These are phyloP conservation scores for Globisporangium canariense DNA, from an alignment of 352 stramenopile genomes.

Conservation along the genomic window DNA sequence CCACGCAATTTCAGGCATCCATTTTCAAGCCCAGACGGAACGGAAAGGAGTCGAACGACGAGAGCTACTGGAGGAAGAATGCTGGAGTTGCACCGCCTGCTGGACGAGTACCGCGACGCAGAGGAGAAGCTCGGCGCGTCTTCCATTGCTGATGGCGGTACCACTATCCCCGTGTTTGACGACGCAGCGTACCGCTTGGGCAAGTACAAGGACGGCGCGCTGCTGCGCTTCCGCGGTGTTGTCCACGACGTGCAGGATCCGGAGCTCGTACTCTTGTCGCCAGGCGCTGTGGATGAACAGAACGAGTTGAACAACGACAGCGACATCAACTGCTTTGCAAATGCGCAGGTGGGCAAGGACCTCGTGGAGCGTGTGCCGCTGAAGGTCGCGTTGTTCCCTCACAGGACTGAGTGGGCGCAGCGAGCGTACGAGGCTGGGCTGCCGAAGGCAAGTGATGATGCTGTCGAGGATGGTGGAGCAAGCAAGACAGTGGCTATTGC, in stretches of 20 bases:
- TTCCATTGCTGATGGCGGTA: background rate
- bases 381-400: conserved; percentile 57
- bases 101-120: conserved; percentile 12
- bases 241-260: conserved; percentile 73
- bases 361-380: conserved; percentile 65
- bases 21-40: no score
- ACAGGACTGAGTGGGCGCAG: conserved; percentile 51
- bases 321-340: background rate
- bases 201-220: conserved; percentile 45
- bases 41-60: background rate
- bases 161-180: conserved; percentile 37
- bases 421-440: conserved; percentile 24
- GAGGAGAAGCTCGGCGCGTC: conserved; percentile 1
- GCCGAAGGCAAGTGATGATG: background rate
- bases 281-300: conserved; percentile 8
- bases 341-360: conserved; percentile 20
- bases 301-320: background rate
- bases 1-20: background rate
- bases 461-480: background rate
- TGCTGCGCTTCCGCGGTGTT: conserved; percentile 67
- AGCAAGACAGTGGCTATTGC: background rate
- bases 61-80: conserved; percentile 13
- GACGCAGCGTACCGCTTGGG: conserved; percentile 41
- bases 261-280: conserved; percentile 51
- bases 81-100: conserved; percentile 14